Percentiles rank a stretch among this genome's conserved stretches.
Evolutionary conservation across 768 basidiomycete species (phyloP).

Genomic region (Holtermanniella nyarrowii): DNA sequence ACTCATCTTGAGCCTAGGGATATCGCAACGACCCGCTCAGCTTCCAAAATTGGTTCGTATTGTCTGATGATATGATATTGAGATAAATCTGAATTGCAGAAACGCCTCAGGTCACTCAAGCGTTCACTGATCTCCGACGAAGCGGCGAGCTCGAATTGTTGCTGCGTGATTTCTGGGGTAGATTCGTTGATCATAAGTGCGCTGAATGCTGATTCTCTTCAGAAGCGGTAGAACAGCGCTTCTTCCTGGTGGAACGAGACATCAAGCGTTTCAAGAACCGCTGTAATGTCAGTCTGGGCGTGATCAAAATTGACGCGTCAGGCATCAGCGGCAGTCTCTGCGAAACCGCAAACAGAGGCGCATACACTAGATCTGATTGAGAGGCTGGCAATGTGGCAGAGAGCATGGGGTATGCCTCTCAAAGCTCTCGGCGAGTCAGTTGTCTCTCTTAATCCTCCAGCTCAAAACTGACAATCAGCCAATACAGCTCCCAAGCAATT

Average conservation of each 20-base stretch:
- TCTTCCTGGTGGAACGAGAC: constrained; percentile 25
- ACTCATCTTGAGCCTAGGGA: constrained; percentile 19
- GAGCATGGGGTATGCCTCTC: constrained; percentile 31
- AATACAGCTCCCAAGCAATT: constrained; percentile 17
- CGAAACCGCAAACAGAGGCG: constrained; percentile 4
- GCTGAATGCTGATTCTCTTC: neutral
- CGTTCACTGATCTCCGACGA: constrained; percentile 9
- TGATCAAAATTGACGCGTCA: neutral
- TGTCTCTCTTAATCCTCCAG: neutral
- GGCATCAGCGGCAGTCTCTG: constrained; percentile 4
- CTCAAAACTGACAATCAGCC: neutral
- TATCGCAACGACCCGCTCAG: constrained; percentile 7
- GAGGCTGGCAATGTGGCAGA: constrained; percentile 28
- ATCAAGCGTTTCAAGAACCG: constrained; percentile 21
- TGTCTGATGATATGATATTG: neutral
- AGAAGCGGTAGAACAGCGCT: constrained; percentile 26
- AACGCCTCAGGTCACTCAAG: constrained; percentile 18
- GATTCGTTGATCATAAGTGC: neutral
- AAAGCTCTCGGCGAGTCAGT: constrained; percentile 25
- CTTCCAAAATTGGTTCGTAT: constrained; percentile 14
- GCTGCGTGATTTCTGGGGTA: constrained; percentile 24
- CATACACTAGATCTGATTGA: constrained; percentile 30
- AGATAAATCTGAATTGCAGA: constrained; percentile 8
- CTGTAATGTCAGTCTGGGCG: constrained; percentile 7
- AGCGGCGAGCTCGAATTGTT: constrained; percentile 5